phyloP scores from a whole-genome alignment of 2,329 filamentous ascomycete species.

The Aspergillus sergii region DNA sequence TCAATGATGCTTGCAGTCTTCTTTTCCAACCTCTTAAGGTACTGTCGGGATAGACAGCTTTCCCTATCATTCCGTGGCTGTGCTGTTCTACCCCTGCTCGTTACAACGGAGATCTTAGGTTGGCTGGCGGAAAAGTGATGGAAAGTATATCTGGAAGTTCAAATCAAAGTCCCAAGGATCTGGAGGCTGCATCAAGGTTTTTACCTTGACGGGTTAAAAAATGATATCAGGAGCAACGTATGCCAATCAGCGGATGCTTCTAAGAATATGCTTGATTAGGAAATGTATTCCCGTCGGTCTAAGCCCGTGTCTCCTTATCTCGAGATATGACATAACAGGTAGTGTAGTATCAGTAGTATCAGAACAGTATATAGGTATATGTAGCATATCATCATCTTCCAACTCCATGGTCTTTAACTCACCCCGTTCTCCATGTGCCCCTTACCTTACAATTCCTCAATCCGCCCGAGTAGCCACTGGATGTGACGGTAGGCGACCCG shows the following conservation, averaged over 20 bases:
- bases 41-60: not conserved
- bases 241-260: not conserved
- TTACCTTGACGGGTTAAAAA: conserved; percentile 4
- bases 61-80: not conserved
- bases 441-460: conserved; percentile 26
- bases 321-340: not conserved
- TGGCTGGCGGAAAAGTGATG: not conserved
- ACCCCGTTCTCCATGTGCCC: not conserved
- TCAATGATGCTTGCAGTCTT: not conserved
- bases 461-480: conserved; percentile 36
- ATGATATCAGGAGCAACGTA: not conserved
- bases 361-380: not conserved
- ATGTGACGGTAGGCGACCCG: conserved; percentile 70
- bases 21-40: not conserved
- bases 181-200: not conserved
- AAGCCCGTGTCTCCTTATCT: not conserved
- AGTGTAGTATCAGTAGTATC: too few relatives aligned
- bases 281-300: conserved; percentile 3
- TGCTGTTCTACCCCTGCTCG: not conserved
- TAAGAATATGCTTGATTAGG: not conserved
- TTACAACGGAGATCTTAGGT: not conserved
- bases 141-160: not conserved
- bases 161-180: not conserved
- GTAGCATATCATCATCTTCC: not conserved
- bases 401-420: not conserved